Percentiles rank a stretch among this genome's conserved stretches.
Evolutionary conservation across 176 grass and related monocot species (phyloP).

Genomic region (Saccharum spontaneum): DNA sequence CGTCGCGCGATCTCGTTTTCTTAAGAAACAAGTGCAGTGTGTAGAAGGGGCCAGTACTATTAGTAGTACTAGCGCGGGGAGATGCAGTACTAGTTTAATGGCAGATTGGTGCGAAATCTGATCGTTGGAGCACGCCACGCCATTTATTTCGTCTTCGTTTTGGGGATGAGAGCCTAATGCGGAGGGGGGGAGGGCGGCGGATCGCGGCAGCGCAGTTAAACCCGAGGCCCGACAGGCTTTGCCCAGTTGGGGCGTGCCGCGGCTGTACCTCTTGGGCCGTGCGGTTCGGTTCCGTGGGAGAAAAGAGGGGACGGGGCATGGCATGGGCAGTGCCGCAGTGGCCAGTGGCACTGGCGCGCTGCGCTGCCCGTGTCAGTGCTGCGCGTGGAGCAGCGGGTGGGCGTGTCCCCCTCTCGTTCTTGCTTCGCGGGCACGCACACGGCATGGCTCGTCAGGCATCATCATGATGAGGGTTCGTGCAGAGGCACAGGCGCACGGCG

Average conservation of each 20-base stretch:
- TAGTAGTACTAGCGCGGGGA: background rate
- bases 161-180: constrained; percentile 41
- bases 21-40: constrained; percentile 3
- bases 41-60: background rate
- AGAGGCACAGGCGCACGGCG: background rate
- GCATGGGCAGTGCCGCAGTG: constrained; percentile 26
- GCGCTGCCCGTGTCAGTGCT: constrained; percentile 28
- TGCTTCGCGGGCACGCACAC: constrained; percentile 29
- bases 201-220: constrained; percentile 29
- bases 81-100: constrained; percentile 6
- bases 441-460: constrained; percentile 24
- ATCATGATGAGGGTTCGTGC: background rate
- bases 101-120: background rate
- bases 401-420: constrained; percentile 18
- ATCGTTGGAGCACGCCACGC: constrained; percentile 19
- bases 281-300: constrained; percentile 36
- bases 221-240: constrained; percentile 34
- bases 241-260: constrained; percentile 38
- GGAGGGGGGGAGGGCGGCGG: background rate
- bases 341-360: background rate
- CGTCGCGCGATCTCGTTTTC: constrained; percentile 11
- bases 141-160: background rate
- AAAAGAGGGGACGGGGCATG: background rate
- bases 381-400: constrained; percentile 31
- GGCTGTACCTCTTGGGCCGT: constrained; percentile 27